A percentile compares a stretch with the other conserved stretches of the same genome.
Evolutionary conservation across 1,284 basidiomycete genomes (phyloP).

Genomic region (Cystobasidiaceae sp.): DNA sequence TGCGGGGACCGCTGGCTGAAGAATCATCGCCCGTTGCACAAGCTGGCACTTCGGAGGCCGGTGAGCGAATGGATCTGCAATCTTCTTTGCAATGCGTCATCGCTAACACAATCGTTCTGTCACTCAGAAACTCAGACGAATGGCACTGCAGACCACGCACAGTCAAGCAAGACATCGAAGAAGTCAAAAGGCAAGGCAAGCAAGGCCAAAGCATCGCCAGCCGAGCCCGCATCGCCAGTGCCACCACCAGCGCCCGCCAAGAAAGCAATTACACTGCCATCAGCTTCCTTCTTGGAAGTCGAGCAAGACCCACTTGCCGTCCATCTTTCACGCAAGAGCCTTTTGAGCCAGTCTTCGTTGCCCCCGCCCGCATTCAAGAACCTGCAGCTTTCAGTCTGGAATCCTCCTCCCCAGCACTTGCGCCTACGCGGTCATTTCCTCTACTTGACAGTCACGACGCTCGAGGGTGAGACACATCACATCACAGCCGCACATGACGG

Average conservation of each 20-base stretch:
- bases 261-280: neutral
- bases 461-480: constrained; percentile 55
- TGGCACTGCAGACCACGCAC: constrained; percentile 36
- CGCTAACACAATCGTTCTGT: constrained; percentile 47
- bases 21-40: constrained; percentile 41
- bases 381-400: constrained; percentile 54
- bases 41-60: neutral
- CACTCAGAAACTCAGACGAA: constrained; percentile 31
- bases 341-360: constrained; percentile 9
- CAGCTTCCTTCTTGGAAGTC: constrained; percentile 4
- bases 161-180: constrained; percentile 40
- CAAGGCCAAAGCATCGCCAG: neutral
- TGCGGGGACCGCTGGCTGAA: constrained; percentile 47
- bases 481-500: constrained; percentile 54
- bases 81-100: neutral
- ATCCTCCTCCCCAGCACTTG: constrained; percentile 55
- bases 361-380: constrained; percentile 32
- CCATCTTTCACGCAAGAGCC: constrained; percentile 18
- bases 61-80: neutral
- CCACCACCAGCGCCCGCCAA: neutral
- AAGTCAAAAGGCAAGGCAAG: constrained; percentile 21
- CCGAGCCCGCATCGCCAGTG: neutral
- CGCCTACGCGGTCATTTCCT: constrained; percentile 54
- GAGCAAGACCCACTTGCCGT: constrained; percentile 2
- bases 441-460: constrained; percentile 53